Percentiles rank a stretch among this genome's conserved stretches.
These are phyloP conservation scores for Kodamaea hsintzibuensis DNA, from an alignment of 805 yeast species.

Conservation along the genomic window DNA sequence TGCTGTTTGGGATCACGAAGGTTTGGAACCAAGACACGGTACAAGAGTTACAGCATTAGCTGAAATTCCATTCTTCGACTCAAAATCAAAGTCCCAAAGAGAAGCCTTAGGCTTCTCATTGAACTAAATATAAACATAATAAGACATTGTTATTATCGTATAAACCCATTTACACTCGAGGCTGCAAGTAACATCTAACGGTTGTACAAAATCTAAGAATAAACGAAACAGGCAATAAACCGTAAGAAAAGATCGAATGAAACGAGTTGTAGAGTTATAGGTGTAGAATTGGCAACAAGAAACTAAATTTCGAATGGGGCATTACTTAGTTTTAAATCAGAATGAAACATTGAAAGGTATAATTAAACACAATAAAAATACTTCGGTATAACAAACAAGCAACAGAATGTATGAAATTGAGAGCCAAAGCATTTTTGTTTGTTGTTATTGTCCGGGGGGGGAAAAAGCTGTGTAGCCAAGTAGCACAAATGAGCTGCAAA, in stretches of 20 bases:
- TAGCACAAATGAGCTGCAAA: background rate
- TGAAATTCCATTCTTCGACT: conserved; percentile 53
- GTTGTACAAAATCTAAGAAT: background rate
- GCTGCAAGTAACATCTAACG: background rate
- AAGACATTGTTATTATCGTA: background rate
- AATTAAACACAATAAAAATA: background rate
- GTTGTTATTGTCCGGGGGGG: background rate
- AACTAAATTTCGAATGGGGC: background rate
- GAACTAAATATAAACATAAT: conserved; percentile 13
- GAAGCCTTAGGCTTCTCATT: conserved; percentile 46
- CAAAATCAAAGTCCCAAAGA: conserved; percentile 52
- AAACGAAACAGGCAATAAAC: no score
- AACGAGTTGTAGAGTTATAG: background rate
- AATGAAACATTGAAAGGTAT: background rate
- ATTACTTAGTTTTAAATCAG: background rate
- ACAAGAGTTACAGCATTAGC: conserved; percentile 52
- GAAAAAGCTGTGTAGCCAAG: background rate
- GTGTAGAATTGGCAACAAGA: background rate
- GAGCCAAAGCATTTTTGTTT: background rate
- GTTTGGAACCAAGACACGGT: conserved; percentile 49
- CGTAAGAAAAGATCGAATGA: no score
- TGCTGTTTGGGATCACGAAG: conserved; percentile 53
- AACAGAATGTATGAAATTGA: background rate
- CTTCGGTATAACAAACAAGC: background rate
- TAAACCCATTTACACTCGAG: background rate